Percentiles rank a stretch among this genome's conserved stretches.
These are phyloP conservation scores for Fusarium denticulatum DNA, from an alignment of 2,329 filamentous ascomycete species.

Conservation along the genomic window DNA sequence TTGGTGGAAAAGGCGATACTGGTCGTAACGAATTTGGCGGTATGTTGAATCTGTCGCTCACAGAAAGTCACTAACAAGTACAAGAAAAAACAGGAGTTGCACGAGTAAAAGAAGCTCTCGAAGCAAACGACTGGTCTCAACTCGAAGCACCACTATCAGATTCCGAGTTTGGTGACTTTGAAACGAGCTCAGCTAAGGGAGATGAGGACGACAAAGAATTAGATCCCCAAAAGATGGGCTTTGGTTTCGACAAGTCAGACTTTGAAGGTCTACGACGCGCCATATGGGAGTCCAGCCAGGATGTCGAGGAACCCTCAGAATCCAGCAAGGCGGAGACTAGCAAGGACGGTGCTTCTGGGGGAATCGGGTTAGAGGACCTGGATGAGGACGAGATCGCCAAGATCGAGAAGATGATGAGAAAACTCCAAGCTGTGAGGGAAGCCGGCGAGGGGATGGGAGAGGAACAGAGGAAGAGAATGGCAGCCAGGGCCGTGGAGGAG, in stretches of 20 bases:
- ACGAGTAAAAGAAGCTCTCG: conserved; percentile 68
- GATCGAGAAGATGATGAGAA: conserved; percentile 71
- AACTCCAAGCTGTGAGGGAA: conserved; percentile 69
- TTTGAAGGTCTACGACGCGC: conserved; percentile 63
- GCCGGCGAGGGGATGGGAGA: conserved; percentile 68
- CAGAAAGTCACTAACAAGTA: conserved; percentile 26
- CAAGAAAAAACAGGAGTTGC: conserved; percentile 68
- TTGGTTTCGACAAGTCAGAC: conserved; percentile 62
- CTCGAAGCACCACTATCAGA: conserved; percentile 36
- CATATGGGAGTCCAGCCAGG: conserved; percentile 57
- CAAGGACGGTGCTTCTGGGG: conserved; percentile 12
- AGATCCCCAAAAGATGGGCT: conserved; percentile 60
- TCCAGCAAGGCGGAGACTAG: conserved; percentile 16
- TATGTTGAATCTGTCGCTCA: conserved; percentile 43
- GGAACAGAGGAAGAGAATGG: conserved; percentile 68
- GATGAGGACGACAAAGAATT: conserved; percentile 49
- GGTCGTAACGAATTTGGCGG: conserved; percentile 68
- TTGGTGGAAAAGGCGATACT: conserved; percentile 51
- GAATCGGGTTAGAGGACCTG: conserved; percentile 51
- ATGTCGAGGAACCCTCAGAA: conserved; percentile 19
- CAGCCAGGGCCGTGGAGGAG: conserved; percentile 69
- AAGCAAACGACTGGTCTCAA: conserved; percentile 72
- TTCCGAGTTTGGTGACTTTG: conserved; percentile 47
- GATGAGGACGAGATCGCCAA: conserved; percentile 66
- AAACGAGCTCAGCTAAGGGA: conserved; percentile 48